phyloP scores from a whole-genome alignment of 768 basidiomycete species.

The Pleurotus eryngii region DNA sequence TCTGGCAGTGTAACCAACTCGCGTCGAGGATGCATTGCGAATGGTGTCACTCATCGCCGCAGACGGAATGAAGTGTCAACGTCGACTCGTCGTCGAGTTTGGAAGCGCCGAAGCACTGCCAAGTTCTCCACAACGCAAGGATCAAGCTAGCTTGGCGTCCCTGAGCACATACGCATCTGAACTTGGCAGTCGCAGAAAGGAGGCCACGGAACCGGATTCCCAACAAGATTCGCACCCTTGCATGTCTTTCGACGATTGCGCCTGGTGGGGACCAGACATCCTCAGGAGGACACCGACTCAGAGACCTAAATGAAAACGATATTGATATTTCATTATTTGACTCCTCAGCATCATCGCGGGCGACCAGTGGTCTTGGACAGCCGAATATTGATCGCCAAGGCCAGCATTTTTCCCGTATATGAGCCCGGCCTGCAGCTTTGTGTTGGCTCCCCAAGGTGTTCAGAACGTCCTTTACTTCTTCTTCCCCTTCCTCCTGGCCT shows the following conservation, averaged over 20 bases:
- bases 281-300: too few relatives aligned
- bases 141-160: not conserved
- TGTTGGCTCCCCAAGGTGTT: too few relatives aligned
- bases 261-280: too few relatives aligned
- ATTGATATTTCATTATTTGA: too few relatives aligned
- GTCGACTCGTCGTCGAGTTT: not conserved
- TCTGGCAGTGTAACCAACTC: too few relatives aligned
- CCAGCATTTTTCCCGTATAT: not conserved
- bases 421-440: not conserved
- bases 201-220: too few relatives aligned
- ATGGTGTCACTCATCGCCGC: too few relatives aligned
- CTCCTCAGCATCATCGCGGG: not conserved
- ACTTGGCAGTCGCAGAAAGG: not conserved
- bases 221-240: too few relatives aligned
- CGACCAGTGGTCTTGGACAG: not conserved
- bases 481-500: not conserved
- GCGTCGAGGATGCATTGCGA: too few relatives aligned
- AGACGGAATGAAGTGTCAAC: not conserved
- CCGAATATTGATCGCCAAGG: constrained; percentile 4
- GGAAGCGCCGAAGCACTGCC: not conserved
- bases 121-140: not conserved
- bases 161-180: not conserved
- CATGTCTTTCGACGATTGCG: too few relatives aligned
- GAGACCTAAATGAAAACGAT: too few relatives aligned
- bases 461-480: not conserved